Percentiles rank a stretch among this genome's conserved stretches.
Conservation (phyloP, 176 grass and related monocot genomes). For the Musa beccarii region DNA sequence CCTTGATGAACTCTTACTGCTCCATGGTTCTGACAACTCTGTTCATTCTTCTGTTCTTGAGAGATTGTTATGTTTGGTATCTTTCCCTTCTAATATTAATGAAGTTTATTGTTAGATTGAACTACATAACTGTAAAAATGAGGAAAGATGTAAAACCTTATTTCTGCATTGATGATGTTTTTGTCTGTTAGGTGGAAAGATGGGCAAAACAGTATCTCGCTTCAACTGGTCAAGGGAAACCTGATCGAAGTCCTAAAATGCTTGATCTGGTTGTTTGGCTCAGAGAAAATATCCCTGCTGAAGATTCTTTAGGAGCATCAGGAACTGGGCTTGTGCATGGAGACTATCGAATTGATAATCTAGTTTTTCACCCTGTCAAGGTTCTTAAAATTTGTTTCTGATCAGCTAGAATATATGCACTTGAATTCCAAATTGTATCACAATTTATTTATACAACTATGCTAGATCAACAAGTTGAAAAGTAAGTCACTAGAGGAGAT, state of each 20-base stretch:
- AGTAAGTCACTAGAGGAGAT: background rate
- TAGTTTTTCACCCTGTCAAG: constrained; percentile 84
- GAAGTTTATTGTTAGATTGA: background rate
- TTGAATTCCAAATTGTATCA: too few relatives aligned
- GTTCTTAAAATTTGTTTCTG: constrained; percentile 18
- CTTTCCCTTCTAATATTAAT: background rate
- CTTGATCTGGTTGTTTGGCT: constrained; percentile 69
- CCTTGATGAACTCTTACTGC: background rate
- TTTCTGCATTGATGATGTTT: constrained; percentile 5
- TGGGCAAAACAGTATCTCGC: constrained; percentile 83
- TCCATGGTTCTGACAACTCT: background rate
- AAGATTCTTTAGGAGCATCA: constrained; percentile 47
- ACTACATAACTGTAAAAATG: background rate
- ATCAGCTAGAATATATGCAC: constrained; percentile 4
- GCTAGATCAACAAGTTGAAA: background rate
- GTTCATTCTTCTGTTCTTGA: background rate
- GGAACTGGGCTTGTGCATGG: constrained; percentile 84
- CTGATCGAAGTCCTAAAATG: constrained; percentile 63
- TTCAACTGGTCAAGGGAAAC: constrained; percentile 73
- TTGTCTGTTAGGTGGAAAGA: constrained; percentile 53
- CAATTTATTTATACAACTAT: constrained; percentile 1
- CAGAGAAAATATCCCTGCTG: constrained; percentile 56
- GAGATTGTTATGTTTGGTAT: background rate
- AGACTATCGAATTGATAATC: constrained; percentile 83
- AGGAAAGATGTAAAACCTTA: background rate